Conservation (phyloP, 106 monocot species). For the Hemerocallis citrina region DNA sequence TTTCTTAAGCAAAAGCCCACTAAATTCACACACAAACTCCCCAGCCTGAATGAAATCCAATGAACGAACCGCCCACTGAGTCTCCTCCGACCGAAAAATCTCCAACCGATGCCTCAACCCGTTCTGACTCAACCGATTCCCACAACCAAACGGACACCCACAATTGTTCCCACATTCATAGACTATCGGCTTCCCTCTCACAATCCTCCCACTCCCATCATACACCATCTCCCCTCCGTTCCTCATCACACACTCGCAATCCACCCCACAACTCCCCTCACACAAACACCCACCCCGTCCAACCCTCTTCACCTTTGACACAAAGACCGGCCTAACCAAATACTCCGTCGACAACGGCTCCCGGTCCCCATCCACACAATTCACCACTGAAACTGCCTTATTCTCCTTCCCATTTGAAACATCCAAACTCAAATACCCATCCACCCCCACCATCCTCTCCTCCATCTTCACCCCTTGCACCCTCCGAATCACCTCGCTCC, state of each 20-base stretch:
- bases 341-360: slow-evolving; percentile 46
- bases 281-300: slow-evolving; percentile 37
- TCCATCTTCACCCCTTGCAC: slow-evolving; percentile 37
- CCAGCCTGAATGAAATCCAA: slow-evolving; percentile 63
- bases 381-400: slow-evolving; percentile 35
- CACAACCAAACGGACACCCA: slow-evolving; percentile 34
- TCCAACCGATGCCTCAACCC: slow-evolving; percentile 43
- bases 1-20: slow-evolving; percentile 15
- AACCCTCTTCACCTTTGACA: background rate
- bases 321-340: slow-evolving; percentile 20
- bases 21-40: slow-evolving; percentile 56
- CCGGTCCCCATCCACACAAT: slow-evolving; percentile 42
- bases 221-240: slow-evolving; percentile 54
- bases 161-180: slow-evolving; percentile 59
- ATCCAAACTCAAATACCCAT: slow-evolving; percentile 39
- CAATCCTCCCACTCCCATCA: slow-evolving; percentile 34
- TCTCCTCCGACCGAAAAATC: slow-evolving; percentile 53
- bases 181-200: slow-evolving; percentile 50
- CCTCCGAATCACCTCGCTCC: slow-evolving; percentile 6
- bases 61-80: slow-evolving; percentile 52
- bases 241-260: slow-evolving; percentile 32
- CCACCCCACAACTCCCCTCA: slow-evolving; percentile 6
- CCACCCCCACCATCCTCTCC: slow-evolving; percentile 7
- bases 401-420: slow-evolving; percentile 40
- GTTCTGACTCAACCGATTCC: slow-evolving; percentile 46